These are phyloP conservation scores for Paxillus involutus DNA, from an alignment of 768 basidiomycete genomes.

Conservation along the genomic window DNA sequence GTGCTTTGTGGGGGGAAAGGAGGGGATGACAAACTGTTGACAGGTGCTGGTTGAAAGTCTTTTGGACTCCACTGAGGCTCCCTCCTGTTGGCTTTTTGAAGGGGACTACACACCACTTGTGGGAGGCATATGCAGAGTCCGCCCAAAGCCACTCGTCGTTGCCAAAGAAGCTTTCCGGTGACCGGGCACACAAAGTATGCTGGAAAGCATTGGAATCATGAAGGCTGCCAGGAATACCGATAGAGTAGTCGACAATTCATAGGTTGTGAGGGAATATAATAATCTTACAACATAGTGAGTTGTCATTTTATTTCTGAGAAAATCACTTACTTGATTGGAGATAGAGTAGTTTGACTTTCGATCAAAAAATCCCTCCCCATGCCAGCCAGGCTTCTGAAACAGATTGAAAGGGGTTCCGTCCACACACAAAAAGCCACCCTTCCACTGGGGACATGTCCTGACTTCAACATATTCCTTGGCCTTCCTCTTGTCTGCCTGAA, in stretches of 20 bases:
- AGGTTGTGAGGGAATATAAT: conserved; percentile 6
- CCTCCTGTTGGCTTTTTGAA: conserved; percentile 21
- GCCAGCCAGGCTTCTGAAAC: conserved; percentile 14
- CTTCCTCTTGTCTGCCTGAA: not conserved
- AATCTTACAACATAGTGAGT: too few species aligned
- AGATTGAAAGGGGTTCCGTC: conserved; percentile 10
- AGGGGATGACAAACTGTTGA: too few species aligned
- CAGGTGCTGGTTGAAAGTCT: conserved; percentile 17
- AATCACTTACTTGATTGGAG: conserved; percentile 12
- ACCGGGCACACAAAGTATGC: not conserved
- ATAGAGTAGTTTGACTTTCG: conserved; percentile 19
- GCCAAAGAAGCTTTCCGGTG: conserved; percentile 2
- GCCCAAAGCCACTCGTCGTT: conserved; percentile 11
- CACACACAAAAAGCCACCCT: conserved; percentile 9
- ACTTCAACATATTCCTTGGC: not conserved
- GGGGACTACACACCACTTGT: conserved; percentile 22
- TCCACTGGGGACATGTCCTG: not conserved
- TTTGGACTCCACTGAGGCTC: conserved; percentile 13
- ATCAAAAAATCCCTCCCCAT: conserved; percentile 17
- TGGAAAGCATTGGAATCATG: conserved; percentile 7
- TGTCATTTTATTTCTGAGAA: not conserved
- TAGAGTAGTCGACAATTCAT: conserved; percentile 8
- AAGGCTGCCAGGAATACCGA: conserved; percentile 9
- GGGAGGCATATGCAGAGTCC: conserved; percentile 8
- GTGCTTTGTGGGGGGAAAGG: too few species aligned